Conservation (phyloP, 257 asterid species). For the Salvia rosmarinus region DNA sequence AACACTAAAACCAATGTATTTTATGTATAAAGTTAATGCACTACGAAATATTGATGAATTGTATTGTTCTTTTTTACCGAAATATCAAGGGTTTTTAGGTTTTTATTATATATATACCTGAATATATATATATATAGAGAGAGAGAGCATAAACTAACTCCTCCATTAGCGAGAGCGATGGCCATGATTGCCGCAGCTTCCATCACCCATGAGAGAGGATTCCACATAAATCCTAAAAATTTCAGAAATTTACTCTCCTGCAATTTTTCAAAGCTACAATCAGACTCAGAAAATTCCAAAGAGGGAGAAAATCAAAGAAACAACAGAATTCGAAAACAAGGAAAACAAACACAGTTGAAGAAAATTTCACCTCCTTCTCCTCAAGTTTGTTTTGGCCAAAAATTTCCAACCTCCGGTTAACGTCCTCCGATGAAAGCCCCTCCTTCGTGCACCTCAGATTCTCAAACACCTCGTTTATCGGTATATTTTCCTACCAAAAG, state of each 20-base stretch:
- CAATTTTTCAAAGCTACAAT: slow-evolving; percentile 26
- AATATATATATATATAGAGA: neutral
- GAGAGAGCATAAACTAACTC: slow-evolving; percentile 41
- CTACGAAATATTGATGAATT: too few relatives aligned
- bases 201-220: slow-evolving; percentile 65
- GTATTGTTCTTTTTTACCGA: too few relatives aligned
- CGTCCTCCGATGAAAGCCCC: slow-evolving; percentile 61
- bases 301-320: neutral
- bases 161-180: slow-evolving; percentile 63
- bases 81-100: too few relatives aligned
- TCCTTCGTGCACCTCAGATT: slow-evolving; percentile 59
- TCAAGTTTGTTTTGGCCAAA: slow-evolving; percentile 80
- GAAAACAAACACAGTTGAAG: neutral
- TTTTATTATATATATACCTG: too few relatives aligned
- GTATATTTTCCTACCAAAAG: slow-evolving; percentile 59
- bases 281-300: neutral
- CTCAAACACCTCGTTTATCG: slow-evolving; percentile 67
- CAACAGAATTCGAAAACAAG: neutral
- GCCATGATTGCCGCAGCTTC: slow-evolving; percentile 69
- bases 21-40: too few relatives aligned
- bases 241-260: slow-evolving; percentile 58
- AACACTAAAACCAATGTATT: too few relatives aligned
- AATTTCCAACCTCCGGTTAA: slow-evolving; percentile 53
- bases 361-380: slow-evolving; percentile 60
- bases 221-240: slow-evolving; percentile 64